Evolutionary conservation across 257 asterid genomes (phyloP).

Genomic region (Echites panduratus): DNA sequence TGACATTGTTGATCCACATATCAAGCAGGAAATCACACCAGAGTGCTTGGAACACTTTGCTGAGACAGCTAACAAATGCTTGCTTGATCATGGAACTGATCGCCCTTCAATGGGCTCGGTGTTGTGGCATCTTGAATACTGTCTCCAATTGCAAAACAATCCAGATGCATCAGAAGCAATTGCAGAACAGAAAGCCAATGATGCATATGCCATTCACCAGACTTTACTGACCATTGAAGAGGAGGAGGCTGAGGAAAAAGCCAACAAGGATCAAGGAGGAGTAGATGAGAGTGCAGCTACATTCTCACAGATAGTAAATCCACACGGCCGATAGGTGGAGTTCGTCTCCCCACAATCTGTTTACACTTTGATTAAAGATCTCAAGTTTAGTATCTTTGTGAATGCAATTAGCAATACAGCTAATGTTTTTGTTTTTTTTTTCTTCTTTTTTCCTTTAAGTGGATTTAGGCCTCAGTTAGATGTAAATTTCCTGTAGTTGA

Average conservation of each 20-base stretch:
- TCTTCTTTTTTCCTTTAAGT: no score
- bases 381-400: background rate
- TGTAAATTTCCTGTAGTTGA: constrained; percentile 7
- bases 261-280: constrained; percentile 16
- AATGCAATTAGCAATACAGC: background rate
- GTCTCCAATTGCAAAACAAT: constrained; percentile 38
- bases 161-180: constrained; percentile 28
- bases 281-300: constrained; percentile 15
- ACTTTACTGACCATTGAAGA: constrained; percentile 27
- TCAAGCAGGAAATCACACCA: constrained; percentile 29
- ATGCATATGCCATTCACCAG: constrained; percentile 32
- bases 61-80: constrained; percentile 53
- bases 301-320: constrained; percentile 28
- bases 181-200: constrained; percentile 33
- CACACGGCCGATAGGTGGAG: constrained; percentile 28
- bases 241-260: constrained; percentile 21
- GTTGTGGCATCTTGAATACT: constrained; percentile 61
- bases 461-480: background rate
- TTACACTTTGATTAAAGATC: background rate
- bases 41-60: constrained; percentile 48
- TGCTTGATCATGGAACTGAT: constrained; percentile 45
- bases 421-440: background rate
- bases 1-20: constrained; percentile 41
- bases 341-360: background rate
- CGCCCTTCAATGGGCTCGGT: constrained; percentile 81